Evolutionary conservation across 345 rosid genomes (phyloP), one percentile per base, ranked within the genome.

Genomic region (Iberis pinnata): DNA sequence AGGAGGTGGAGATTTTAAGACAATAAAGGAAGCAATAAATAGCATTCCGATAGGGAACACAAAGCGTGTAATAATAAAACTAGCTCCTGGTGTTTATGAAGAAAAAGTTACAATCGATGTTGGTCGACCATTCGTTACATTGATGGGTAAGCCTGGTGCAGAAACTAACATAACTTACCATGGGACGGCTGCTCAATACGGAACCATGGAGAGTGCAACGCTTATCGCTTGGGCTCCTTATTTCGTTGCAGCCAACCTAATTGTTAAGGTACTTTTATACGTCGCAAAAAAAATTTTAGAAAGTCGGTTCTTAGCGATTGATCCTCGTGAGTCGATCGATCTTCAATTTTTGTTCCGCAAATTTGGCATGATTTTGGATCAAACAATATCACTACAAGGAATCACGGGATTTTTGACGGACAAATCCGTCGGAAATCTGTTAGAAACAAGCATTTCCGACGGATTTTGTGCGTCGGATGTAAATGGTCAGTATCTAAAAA

Each of bases 91-190:
- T 9, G 43, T 19, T 5, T 82, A 81, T 47, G n/a, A 16, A 1
- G 89, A 85, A 77, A 86, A 80, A 55, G 27, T 85, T 43, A 76
- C 49, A 24, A 49, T 85, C 12, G 75, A 67, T 10, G 12, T 71
- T 8, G 63, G 17, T 3, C 68, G 69, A 56, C 84, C 69, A 35
- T 85, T 78, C 42, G 15, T 85, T 20, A 78, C 95, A 8, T 47
- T 85, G 3, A 37, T 56, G 20, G 95, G 87, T 9, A 17, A 69
- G 7, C 74, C 89, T 1, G 71, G 82, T 1, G 29, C 64, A 4
- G 48, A 59, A n/a, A 67, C 68, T 51, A 75, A 29, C 25, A 9
- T 81, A 43, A 18, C 70, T 10, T 79, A 26, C 49, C 16, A 11
- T 12, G 94, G 84, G 1, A 74, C 72, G 0, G 86, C 94, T 1